Percentiles rank a stretch among this genome's conserved stretches.
These are phyloP conservation scores for Capronia coronata DNA, from an alignment of 2,329 filamentous ascomycete species.

Conservation along the genomic window DNA sequence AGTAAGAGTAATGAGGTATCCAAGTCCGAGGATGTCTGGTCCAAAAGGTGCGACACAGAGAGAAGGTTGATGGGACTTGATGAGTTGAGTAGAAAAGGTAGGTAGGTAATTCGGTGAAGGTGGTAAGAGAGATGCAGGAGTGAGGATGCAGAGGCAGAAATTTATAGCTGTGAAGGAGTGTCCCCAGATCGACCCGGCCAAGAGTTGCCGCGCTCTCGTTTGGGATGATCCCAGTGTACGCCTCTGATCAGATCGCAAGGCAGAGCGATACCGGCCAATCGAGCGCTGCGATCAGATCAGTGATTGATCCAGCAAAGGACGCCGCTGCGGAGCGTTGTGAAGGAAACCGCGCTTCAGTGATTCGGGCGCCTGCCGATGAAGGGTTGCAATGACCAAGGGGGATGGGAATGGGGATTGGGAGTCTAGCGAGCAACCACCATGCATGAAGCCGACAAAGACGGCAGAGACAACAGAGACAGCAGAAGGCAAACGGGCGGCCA, in stretches of 20 bases:
- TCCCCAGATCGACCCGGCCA: conserved; percentile 6
- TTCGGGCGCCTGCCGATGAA: not conserved
- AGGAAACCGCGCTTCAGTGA: not conserved
- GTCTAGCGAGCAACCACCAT: not conserved
- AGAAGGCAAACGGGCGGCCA: not conserved
- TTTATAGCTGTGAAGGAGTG: conserved; percentile 14
- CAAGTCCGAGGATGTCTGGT: conserved; percentile 23
- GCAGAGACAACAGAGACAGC: not conserved
- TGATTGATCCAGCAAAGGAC: not conserved
- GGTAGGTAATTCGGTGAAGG: conserved; percentile 10
- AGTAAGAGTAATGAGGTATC: conserved; percentile 24
- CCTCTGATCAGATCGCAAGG: not conserved
- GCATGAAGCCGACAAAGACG: not conserved
- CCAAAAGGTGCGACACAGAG: conserved; percentile 23
- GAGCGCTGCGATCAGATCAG: not conserved
- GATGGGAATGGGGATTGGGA: not conserved
- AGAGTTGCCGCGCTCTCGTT: not conserved
- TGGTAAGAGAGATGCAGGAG: conserved; percentile 12
- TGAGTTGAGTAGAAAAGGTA: conserved; percentile 9
- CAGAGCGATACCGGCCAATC: not conserved
- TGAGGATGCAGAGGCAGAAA: conserved; percentile 11
- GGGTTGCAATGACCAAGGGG: not conserved
- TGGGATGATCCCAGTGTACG: not conserved
- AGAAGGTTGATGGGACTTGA: conserved; percentile 12
- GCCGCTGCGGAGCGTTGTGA: not conserved